A percentile compares a stretch with the other conserved stretches of the same genome.
These are phyloP conservation scores for Phytopythium delawarense DNA, from an alignment of 352 stramenopile species.

Conservation along the genomic window DNA sequence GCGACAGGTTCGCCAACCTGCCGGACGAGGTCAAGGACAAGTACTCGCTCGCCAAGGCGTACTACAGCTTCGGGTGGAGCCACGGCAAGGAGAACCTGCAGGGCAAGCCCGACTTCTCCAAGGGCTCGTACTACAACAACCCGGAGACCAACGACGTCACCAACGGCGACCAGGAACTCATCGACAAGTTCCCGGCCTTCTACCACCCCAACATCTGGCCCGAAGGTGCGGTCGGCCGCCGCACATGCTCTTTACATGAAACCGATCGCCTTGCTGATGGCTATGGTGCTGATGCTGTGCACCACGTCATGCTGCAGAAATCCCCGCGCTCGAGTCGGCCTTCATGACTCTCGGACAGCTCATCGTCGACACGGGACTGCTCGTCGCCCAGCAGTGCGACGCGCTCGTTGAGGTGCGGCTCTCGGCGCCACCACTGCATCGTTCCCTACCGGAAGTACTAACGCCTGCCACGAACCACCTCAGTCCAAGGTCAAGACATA, in stretches of 20 bases:
- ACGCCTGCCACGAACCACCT: not conserved
- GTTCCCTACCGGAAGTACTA: not conserved
- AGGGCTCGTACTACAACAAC: slow-evolving; percentile 98
- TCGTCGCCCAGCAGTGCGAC: slow-evolving; percentile 93
- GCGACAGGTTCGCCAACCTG: slow-evolving; percentile 65
- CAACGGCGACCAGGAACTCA: slow-evolving; percentile 66
- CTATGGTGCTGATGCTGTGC: not conserved
- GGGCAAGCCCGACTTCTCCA: slow-evolving; percentile 91
- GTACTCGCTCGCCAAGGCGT: slow-evolving; percentile 81
- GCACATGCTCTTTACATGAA: not conserved
- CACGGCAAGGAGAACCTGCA: slow-evolving; percentile 95
- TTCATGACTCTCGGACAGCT: slow-evolving; percentile 92
- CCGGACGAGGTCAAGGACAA: slow-evolving; percentile 68
- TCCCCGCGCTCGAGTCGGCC: slow-evolving; percentile 79
- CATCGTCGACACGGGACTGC: slow-evolving; percentile 89
- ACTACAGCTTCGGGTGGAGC: slow-evolving; percentile 96
- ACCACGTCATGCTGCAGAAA: slow-evolving; percentile 13
- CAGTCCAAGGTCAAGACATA: slow-evolving; percentile 64
- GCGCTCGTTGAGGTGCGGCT: slow-evolving; percentile 55
- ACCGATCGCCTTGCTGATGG: not conserved
- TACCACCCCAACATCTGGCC: slow-evolving; percentile 95
- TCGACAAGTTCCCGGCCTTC: slow-evolving; percentile 86
- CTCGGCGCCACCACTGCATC: not conserved
- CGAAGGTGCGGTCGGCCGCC: slow-evolving; percentile 12
- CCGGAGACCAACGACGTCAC: slow-evolving; percentile 87